Percentiles rank a stretch among this genome's conserved stretches.
These are phyloP conservation scores for Musa beccarii DNA, from an alignment of 176 grass and related monocot species.

Conservation along the genomic window DNA sequence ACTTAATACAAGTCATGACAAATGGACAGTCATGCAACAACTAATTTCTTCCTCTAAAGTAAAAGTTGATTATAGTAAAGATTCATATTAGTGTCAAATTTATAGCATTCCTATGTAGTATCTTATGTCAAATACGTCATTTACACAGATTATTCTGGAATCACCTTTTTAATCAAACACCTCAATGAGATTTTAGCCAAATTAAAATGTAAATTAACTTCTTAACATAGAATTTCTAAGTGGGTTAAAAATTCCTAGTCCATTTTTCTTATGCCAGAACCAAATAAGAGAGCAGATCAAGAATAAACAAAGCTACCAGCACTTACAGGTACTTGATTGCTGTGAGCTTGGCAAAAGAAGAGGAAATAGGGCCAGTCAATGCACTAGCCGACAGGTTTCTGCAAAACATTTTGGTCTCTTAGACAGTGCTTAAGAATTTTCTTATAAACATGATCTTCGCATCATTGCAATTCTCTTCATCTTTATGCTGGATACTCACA, in stretches of 20 bases:
- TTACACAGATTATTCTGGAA: no score
- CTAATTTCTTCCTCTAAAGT: no score
- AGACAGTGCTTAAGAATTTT: background rate
- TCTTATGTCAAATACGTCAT: no score
- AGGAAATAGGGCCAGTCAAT: conserved; percentile 34
- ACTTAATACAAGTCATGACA: no score
- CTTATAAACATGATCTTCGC: background rate
- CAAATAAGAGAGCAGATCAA: background rate
- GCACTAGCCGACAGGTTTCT: conserved; percentile 43
- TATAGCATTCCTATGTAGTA: no score
- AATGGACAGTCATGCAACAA: no score
- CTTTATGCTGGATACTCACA: conserved; percentile 35
- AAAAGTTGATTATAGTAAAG: no score
- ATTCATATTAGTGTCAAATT: no score
- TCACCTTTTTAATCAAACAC: no score
- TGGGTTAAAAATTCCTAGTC: background rate
- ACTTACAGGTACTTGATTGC: conserved; percentile 37
- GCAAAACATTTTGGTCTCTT: background rate
- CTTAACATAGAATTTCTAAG: background rate
- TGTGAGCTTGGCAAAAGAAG: conserved; percentile 35
- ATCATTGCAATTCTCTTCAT: background rate
- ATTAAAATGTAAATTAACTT: background rate
- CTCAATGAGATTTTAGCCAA: no score
- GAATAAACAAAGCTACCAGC: background rate
- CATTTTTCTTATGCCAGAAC: background rate